phyloP scores from a whole-genome alignment of 2,329 filamentous ascomycete genomes.

The Dichotomopilus funicola region DNA sequence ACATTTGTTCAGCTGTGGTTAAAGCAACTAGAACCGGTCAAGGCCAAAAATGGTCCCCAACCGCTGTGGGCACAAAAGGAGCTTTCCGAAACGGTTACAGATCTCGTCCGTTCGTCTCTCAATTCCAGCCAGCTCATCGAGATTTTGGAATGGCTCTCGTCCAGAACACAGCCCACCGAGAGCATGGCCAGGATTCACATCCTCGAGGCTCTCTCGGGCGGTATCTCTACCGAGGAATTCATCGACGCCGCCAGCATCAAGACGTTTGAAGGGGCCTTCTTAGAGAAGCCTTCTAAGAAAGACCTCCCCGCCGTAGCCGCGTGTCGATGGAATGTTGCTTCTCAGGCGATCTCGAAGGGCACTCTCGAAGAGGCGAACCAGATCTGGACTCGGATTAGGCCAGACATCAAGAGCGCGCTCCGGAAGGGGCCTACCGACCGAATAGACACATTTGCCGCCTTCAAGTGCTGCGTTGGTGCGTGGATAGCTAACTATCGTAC shows the following conservation, averaged over 20 bases:
- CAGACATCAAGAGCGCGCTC: constrained; percentile 21
- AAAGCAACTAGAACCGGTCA: constrained; percentile 33
- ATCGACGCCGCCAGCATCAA: constrained; percentile 36
- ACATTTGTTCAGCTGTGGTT: constrained; percentile 44
- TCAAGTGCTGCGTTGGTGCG: constrained; percentile 26
- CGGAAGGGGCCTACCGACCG: constrained; percentile 18
- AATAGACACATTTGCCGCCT: constrained; percentile 26
- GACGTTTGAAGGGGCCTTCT: constrained; percentile 16
- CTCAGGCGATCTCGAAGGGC: constrained; percentile 25
- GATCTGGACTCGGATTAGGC: constrained; percentile 25
- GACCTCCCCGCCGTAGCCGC: constrained; percentile 15
- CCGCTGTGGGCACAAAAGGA: constrained; percentile 25
- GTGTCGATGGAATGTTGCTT: constrained; percentile 22
- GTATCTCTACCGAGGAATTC: constrained; percentile 37
- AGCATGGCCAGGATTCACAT: constrained; percentile 36
- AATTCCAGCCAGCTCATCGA: constrained; percentile 39
- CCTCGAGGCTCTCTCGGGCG: constrained; percentile 37
- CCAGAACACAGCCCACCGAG: constrained; percentile 26
- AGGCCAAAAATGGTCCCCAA: constrained; percentile 19
- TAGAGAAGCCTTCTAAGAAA: constrained; percentile 16
- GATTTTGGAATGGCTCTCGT: constrained; percentile 38
- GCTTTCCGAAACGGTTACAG: constrained; percentile 22
- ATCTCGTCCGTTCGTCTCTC: constrained; percentile 37
- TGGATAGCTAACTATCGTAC: constrained; percentile 27
- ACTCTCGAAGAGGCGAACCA: constrained; percentile 21